phyloP scores from a whole-genome alignment of 1,139 yeast genomes.

The Kluyveromyces marxianus region DNA sequence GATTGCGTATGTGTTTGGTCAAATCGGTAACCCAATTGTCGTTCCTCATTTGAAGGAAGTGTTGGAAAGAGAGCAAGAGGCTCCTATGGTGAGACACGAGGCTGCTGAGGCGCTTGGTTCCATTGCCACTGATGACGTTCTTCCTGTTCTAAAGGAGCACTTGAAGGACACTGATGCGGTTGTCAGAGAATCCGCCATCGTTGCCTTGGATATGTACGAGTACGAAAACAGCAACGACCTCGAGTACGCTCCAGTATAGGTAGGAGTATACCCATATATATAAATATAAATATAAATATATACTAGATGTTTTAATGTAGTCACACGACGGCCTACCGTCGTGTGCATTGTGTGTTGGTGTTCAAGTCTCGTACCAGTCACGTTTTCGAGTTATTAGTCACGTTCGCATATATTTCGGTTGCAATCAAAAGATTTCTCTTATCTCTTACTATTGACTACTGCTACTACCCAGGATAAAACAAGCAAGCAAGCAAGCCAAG shows the following conservation, averaged over 20 bases:
- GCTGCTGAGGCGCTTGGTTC: conserved; percentile 98
- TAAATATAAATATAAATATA: no score
- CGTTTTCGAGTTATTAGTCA: no score
- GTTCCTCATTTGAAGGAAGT: conserved; percentile 84
- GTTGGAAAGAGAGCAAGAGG: conserved; percentile 68
- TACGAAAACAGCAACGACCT: conserved; percentile 82
- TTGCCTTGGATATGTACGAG: conserved; percentile 96
- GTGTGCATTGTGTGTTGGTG: no score
- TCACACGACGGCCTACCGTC: no score
- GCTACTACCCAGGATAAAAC: not conserved
- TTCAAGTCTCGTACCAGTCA: no score
- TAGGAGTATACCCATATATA: not conserved
- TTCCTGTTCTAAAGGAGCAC: conserved; percentile 76
- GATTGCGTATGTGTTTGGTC: conserved; percentile 97
- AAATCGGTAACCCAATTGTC: conserved; percentile 86
- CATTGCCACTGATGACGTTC: conserved; percentile 93
- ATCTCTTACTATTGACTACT: not conserved
- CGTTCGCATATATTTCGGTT: no score
- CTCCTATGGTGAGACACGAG: conserved; percentile 98
- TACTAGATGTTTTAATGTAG: no score
- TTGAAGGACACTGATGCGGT: conserved; percentile 78
- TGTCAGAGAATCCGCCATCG: conserved; percentile 92
- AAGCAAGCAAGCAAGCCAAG: no score
- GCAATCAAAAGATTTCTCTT: not conserved
- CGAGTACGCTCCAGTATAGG: conserved; percentile 53